Percentiles rank a stretch among this genome's conserved stretches.
These are phyloP conservation scores for Globisporangium takayamanum DNA, from an alignment of 352 stramenopile species.

Conservation along the genomic window DNA sequence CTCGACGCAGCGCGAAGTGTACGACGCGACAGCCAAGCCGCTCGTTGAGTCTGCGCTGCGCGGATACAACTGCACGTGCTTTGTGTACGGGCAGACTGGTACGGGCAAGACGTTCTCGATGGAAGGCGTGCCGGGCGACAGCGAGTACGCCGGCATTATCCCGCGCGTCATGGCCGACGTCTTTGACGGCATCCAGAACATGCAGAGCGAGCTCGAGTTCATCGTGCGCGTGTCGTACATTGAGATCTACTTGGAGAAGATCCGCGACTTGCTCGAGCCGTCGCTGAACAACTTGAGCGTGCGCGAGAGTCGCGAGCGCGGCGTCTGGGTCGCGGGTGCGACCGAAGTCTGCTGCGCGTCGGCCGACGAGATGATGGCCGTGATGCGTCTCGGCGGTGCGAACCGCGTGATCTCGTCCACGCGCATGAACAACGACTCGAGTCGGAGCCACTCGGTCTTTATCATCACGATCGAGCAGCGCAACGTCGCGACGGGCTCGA, in stretches of 20 bases:
- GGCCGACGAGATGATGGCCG: slow-evolving; percentile 59
- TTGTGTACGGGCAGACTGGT: slow-evolving; percentile 90
- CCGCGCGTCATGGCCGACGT: slow-evolving; percentile 68
- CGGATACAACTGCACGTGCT: slow-evolving; percentile 90
- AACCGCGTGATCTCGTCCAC: slow-evolving; percentile 87
- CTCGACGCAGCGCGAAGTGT: slow-evolving; percentile 60
- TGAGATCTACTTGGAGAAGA: slow-evolving; percentile 99
- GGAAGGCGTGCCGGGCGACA: slow-evolving; percentile 57
- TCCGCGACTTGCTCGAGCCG: slow-evolving; percentile 91
- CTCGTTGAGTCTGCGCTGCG: slow-evolving; percentile 50
- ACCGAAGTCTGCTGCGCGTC: slow-evolving; percentile 57
- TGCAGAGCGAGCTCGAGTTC: slow-evolving; percentile 85
- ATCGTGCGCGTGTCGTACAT: slow-evolving; percentile 96
- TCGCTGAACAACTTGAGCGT: slow-evolving; percentile 52
- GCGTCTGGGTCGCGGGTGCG: slow-evolving; percentile 56
- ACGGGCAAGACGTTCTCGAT: slow-evolving; percentile 93
- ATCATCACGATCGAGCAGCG: slow-evolving; percentile 94
- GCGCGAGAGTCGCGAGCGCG: slow-evolving; percentile 49
- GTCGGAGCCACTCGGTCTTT: slow-evolving; percentile 93
- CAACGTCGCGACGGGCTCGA: slow-evolving; percentile 50
- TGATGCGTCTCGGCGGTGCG: slow-evolving; percentile 90
- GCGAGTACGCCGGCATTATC: slow-evolving; percentile 66
- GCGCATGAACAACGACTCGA: slow-evolving; percentile 90
- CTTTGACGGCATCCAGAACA: slow-evolving; percentile 60
- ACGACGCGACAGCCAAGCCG: slow-evolving; percentile 54